A percentile compares a stretch with the other conserved stretches of the same genome.
phyloP scores from a whole-genome alignment of 1,139 yeast genomes.

The Pichia sp. region DNA sequence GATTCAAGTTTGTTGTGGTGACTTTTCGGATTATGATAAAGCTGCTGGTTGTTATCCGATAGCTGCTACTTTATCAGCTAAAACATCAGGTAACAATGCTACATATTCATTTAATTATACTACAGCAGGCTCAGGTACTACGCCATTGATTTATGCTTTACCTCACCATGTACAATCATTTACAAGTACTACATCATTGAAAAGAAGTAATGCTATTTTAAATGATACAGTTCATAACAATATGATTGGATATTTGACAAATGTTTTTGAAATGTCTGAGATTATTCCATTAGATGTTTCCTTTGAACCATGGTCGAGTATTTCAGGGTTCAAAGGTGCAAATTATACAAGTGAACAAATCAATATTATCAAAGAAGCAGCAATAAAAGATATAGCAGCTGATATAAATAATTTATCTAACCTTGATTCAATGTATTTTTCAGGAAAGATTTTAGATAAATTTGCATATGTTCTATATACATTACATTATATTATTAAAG shows the following conservation, averaged over 20 bases:
- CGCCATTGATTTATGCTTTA: conserved; percentile 41
- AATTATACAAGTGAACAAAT: conserved; percentile 47
- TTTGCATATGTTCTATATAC: conserved; percentile 67
- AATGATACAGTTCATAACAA: conserved; percentile 60
- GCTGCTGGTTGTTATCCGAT: conserved; percentile 46
- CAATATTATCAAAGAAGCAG: conserved; percentile 38
- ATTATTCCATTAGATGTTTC: conserved; percentile 41
- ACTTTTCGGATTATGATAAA: conserved; percentile 39
- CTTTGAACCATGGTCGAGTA: conserved; percentile 27
- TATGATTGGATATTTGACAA: conserved; percentile 55
- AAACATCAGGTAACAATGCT: conserved; percentile 23
- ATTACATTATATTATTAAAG: conserved; percentile 48
- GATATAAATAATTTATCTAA: conserved; percentile 55
- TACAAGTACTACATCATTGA: conserved; percentile 26
- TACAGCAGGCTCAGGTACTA: conserved; percentile 31
- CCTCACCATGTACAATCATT: conserved; percentile 63
- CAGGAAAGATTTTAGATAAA: conserved; percentile 69
- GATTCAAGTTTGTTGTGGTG: conserved; percentile 25
- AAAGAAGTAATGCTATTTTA: conserved; percentile 43
- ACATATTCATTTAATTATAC: conserved; percentile 33
- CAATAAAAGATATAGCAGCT: conserved; percentile 48
- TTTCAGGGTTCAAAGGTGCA: conserved; percentile 27
- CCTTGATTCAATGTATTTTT: conserved; percentile 66
- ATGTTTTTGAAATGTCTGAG: conserved; percentile 43
- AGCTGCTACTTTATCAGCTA: conserved; percentile 25